Conservation (phyloP, 75 land plant species). For the Gnetum montanum region DNA sequence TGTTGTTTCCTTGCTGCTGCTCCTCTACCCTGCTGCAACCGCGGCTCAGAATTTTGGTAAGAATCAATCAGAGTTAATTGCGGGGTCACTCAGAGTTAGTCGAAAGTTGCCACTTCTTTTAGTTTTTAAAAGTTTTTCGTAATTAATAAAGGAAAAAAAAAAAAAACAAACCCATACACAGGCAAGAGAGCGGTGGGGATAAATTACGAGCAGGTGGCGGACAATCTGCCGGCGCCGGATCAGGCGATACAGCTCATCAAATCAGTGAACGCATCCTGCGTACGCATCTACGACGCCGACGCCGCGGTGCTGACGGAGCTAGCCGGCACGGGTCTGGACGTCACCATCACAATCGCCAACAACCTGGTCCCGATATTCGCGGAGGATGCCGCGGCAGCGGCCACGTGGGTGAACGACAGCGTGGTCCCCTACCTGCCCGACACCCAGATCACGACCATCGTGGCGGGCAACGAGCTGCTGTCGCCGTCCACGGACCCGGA, state of each 20-base stretch:
- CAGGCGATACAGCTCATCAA: slow-evolving; percentile 13
- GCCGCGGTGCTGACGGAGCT: slow-evolving; percentile 11
- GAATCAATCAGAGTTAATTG: too few species aligned
- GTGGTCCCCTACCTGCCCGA: slow-evolving; percentile 17
- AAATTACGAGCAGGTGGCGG: slow-evolving; percentile 16
- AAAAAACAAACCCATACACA: slow-evolving; percentile 9
- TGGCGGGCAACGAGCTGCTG: slow-evolving; percentile 72
- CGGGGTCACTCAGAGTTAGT: too few species aligned
- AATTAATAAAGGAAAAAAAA: too few species aligned
- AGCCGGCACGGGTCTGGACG: slow-evolving; percentile 4
- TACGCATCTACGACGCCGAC: slow-evolving; percentile 21
- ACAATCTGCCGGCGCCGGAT: slow-evolving; percentile 16
- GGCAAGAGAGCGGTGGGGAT: slow-evolving; percentile 23
- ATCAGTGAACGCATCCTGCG: slow-evolving; percentile 10
- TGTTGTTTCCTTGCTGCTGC: too few species aligned
- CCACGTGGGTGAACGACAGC: slow-evolving; percentile 17
- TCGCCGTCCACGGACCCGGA: slow-evolving; percentile 7
- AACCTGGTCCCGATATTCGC: slow-evolving; percentile 4
- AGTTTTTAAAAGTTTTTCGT: too few species aligned
- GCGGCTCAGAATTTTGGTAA: too few species aligned
- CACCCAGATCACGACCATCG: slow-evolving; percentile 33
- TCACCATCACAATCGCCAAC: slow-evolving; percentile 14
- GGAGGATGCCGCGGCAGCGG: background rate
- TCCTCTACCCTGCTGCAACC: too few species aligned
- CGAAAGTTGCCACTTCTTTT: too few species aligned